Conservation (phyloP, 768 basidiomycete species). For the Austroboletus festivus region DNA sequence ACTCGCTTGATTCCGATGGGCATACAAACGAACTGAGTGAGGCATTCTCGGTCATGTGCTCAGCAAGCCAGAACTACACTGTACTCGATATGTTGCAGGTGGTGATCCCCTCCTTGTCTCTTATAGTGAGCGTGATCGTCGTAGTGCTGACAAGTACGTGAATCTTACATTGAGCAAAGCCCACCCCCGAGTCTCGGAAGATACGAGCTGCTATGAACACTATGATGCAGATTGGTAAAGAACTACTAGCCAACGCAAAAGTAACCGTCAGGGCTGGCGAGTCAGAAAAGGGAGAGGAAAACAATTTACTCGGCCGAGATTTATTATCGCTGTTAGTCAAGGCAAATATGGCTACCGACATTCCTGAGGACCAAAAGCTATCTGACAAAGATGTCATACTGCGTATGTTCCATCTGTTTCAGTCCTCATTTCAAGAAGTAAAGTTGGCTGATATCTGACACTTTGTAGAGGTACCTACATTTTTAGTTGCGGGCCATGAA, state of each 20-base stretch:
- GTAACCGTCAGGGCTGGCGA: constrained; percentile 26
- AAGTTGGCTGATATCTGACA: neutral
- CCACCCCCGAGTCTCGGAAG: constrained; percentile 14
- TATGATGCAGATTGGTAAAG: constrained; percentile 48
- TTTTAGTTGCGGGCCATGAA: constrained; percentile 59
- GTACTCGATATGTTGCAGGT: too few relatives aligned
- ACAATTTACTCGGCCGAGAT: constrained; percentile 43
- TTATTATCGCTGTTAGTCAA: constrained; percentile 35
- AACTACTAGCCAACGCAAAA: constrained; percentile 52
- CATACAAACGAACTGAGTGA: too few relatives aligned
- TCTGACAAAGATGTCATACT: constrained; percentile 60
- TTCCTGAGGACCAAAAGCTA: constrained; percentile 52
- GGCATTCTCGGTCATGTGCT: too few relatives aligned
- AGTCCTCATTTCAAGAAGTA: neutral
- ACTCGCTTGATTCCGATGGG: too few relatives aligned
- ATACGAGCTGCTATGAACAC: constrained; percentile 33
- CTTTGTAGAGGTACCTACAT: constrained; percentile 54
- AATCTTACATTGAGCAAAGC: constrained; percentile 12
- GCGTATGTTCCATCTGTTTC: constrained; percentile 35
- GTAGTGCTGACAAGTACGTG: too few relatives aligned
- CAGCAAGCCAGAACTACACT: too few relatives aligned
- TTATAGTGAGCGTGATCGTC: too few relatives aligned
- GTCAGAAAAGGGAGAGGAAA: constrained; percentile 29
- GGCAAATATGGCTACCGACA: constrained; percentile 63
- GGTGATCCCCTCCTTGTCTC: too few relatives aligned